Conservation (phyloP, 805 yeast species). For the Candida tibetensis region DNA sequence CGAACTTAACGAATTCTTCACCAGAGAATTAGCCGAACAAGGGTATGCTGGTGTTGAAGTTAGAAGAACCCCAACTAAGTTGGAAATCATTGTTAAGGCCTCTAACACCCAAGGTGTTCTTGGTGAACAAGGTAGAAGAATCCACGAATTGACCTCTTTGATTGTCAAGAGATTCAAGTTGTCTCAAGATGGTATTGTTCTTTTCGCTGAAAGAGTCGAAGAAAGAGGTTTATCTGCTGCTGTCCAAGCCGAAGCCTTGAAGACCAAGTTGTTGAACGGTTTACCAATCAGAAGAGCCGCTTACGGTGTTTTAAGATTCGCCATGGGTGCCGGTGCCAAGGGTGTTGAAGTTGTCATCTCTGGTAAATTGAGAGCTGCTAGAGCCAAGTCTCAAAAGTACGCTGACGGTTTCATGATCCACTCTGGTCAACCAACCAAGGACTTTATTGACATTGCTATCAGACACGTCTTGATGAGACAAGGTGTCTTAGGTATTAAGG, state of each 20-base stretch:
- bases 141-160: constrained; percentile 96
- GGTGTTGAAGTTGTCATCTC: constrained; percentile 99
- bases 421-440: constrained; percentile 99
- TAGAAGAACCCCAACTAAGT: constrained; percentile 96
- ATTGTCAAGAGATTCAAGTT: constrained; percentile 98
- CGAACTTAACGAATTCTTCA: constrained; percentile 99
- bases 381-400: constrained; percentile 99
- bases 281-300: constrained; percentile 99
- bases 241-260: constrained; percentile 98
- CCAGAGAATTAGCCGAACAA: constrained; percentile 99
- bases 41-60: constrained; percentile 99
- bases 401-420: constrained; percentile 99
- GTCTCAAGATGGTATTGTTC: constrained; percentile 87
- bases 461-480: constrained; percentile 99
- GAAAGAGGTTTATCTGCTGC: constrained; percentile 99
- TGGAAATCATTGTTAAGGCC: constrained; percentile 98
- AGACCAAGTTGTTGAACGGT: constrained; percentile 97
- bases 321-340: constrained; percentile 99
- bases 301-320: constrained; percentile 99
- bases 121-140: constrained; percentile 99
- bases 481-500: constrained; percentile 99
- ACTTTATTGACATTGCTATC: constrained; percentile 97
- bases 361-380: constrained; percentile 99
- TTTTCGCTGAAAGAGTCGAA: constrained; percentile 98
- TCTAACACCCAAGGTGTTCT: constrained; percentile 97